Percentiles rank a stretch among this genome's conserved stretches.
Evolutionary conservation across 2,329 filamentous ascomycete genomes (phyloP).

Genomic region (Ceratocystis papillata): DNA sequence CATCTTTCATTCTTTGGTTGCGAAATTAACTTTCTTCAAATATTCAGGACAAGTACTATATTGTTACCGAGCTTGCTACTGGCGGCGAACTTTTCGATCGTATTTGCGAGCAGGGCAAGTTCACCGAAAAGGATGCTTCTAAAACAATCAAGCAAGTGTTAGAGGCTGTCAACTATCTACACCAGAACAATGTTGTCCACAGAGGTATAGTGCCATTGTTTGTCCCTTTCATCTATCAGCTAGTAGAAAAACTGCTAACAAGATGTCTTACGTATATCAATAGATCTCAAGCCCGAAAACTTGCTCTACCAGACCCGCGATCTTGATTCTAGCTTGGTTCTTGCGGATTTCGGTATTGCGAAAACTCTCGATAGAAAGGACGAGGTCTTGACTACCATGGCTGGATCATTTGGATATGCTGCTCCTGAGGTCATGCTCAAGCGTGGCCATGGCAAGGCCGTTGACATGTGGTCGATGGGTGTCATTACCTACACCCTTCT

Average conservation of each 20-base stretch:
- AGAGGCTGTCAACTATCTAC: constrained; percentile 83
- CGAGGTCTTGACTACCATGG: constrained; percentile 94
- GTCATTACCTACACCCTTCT: constrained; percentile 98
- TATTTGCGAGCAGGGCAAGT: constrained; percentile 95
- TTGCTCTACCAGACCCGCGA: constrained; percentile 80
- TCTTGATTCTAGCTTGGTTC: constrained; percentile 69
- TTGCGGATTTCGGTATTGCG: constrained; percentile 96
- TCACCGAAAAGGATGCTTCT: constrained; percentile 95
- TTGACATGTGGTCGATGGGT: constrained; percentile 98
- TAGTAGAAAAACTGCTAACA: too few species aligned
- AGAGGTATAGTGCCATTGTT: constrained; percentile 48
- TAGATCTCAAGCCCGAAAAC: constrained; percentile 97
- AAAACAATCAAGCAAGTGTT: constrained; percentile 92
- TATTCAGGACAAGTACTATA: constrained; percentile 92
- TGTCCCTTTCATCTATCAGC: too few species aligned
- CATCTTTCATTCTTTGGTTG: background rate
- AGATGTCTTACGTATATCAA: constrained; percentile 42
- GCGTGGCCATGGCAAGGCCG: constrained; percentile 91
- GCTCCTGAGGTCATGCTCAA: constrained; percentile 98
- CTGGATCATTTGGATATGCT: constrained; percentile 94
- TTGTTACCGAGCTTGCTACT: constrained; percentile 90
- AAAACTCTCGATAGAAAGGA: constrained; percentile 90
- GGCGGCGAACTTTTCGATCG: constrained; percentile 96
- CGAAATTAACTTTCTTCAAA: background rate
- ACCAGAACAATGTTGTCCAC: constrained; percentile 90